Evolutionary conservation across 495 filamentous ascomycete genomes (phyloP).

Genomic region (Aspergillus bertholletiae): DNA sequence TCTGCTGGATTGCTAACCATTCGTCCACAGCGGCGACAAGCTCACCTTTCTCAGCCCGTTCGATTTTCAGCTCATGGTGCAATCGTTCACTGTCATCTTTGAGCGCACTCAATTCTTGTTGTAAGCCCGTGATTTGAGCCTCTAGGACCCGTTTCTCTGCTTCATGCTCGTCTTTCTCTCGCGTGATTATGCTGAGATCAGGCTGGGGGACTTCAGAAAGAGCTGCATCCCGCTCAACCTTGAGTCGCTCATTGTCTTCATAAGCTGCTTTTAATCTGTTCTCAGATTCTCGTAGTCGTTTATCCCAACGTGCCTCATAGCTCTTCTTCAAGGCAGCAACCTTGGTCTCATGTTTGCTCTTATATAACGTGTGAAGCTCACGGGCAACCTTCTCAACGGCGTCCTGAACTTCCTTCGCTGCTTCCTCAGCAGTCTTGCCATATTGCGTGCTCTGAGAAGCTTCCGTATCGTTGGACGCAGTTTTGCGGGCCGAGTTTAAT

Average conservation of each 20-base stretch:
- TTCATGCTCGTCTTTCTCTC: conserved; percentile 50
- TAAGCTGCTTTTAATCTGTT: conserved; percentile 59
- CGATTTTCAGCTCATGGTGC: conserved; percentile 59
- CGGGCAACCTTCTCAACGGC: conserved; percentile 89
- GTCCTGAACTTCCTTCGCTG: conserved; percentile 62
- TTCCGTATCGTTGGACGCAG: conserved; percentile 18
- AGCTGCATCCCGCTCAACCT: conserved; percentile 58
- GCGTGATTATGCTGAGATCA: conserved; percentile 30
- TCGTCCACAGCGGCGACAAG: conserved; percentile 91
- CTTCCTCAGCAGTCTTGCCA: conserved; percentile 28
- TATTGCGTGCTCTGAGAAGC: conserved; percentile 9
- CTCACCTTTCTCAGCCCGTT: conserved; percentile 89
- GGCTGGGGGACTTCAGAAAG: conserved; percentile 56
- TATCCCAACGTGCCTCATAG: conserved; percentile 87
- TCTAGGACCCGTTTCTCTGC: conserved; percentile 50
- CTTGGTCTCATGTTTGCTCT: conserved; percentile 93
- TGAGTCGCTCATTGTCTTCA: conserved; percentile 72
- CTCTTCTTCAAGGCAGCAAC: conserved; percentile 91
- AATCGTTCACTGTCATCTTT: conserved; percentile 63
- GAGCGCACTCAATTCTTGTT: conserved; percentile 61
- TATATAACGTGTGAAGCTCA: conserved; percentile 91
- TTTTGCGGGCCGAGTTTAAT: conserved; percentile 61
- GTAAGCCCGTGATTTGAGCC: conserved; percentile 66
- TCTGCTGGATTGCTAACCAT: conserved; percentile 62
- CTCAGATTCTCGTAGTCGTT: conserved; percentile 74